Conservation (phyloP, 345 rosid species). For the Eutrema japonicum region DNA sequence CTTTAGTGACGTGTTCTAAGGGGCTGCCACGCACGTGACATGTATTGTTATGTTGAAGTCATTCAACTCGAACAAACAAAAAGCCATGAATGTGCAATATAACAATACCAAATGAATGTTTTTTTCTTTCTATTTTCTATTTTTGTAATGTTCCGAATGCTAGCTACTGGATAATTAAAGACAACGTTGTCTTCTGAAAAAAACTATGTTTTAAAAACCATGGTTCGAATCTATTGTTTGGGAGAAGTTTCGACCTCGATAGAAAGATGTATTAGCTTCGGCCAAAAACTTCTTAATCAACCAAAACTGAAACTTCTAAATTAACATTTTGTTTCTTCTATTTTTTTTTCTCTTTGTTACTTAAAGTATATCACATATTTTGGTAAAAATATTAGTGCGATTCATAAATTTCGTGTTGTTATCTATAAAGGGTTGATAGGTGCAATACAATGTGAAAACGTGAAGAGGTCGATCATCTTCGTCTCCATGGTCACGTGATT, state of each 20-base stretch:
- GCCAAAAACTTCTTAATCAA: neutral
- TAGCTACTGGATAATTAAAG: neutral
- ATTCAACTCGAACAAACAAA: neutral
- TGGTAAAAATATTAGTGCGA: neutral
- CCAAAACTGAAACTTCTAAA: no score
- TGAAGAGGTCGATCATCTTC: neutral
- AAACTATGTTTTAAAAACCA: no score
- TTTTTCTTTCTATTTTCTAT: neutral
- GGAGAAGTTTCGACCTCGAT: neutral
- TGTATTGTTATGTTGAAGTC: conserved; percentile 28
- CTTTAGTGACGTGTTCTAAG: conserved; percentile 40
- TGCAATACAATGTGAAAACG: neutral
- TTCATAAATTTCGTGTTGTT: neutral
- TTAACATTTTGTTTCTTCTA: no score
- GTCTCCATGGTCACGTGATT: neutral
- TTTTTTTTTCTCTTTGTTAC: neutral
- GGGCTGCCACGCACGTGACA: conserved; percentile 39
- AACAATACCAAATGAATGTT: neutral
- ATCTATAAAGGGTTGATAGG: neutral
- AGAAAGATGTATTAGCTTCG: neutral
- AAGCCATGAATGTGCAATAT: neutral
- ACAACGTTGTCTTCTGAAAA: no score
- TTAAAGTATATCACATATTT: neutral
- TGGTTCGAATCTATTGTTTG: neutral
- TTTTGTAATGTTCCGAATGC: neutral